phyloP scores from a whole-genome alignment of 345 rosid genomes.

The Camelina sativa region DNA sequence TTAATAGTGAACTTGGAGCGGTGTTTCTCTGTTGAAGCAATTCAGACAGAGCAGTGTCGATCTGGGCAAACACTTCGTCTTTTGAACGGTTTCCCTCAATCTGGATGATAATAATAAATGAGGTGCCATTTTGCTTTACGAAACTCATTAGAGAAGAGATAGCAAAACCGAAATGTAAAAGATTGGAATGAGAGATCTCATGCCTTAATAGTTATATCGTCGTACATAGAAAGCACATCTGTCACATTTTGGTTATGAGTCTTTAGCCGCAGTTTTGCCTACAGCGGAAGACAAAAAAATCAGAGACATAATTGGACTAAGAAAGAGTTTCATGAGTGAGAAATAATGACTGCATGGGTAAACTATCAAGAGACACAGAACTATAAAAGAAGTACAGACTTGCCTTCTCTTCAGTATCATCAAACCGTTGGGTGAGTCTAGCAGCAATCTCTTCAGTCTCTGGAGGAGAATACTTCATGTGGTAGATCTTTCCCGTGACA shows the following conservation, averaged over 20 bases:
- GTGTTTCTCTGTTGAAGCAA: conserved; percentile 52
- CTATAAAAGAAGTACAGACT: conserved; percentile 32
- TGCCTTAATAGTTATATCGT: conserved; percentile 80
- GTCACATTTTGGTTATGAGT: conserved; percentile 85
- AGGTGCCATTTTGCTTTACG: conserved; percentile 14
- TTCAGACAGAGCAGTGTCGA: conserved; percentile 58
- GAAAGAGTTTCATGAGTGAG: background rate
- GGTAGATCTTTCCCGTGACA: conserved; percentile 91
- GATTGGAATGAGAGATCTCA: conserved; percentile 40
- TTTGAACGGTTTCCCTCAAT: conserved; percentile 64
- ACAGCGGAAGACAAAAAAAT: conserved; percentile 9
- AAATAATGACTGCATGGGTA: background rate
- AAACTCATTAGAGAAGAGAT: conserved; percentile 17
- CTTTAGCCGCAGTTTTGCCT: conserved; percentile 82
- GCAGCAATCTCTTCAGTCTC: conserved; percentile 86
- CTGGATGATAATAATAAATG: conserved; percentile 42
- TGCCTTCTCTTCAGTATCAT: conserved; percentile 96
- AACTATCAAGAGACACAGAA: background rate
- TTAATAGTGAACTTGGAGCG: conserved; percentile 51
- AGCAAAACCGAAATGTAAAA: conserved; percentile 4
- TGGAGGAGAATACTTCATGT: conserved; percentile 88
- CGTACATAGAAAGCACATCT: conserved; percentile 81
- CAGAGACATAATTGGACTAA: conserved; percentile 4
- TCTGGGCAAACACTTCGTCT: conserved; percentile 65
- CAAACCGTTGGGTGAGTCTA: conserved; percentile 87